phyloP scores from a whole-genome alignment of 805 yeast genomes.

The Yarrowia osloensis region DNA sequence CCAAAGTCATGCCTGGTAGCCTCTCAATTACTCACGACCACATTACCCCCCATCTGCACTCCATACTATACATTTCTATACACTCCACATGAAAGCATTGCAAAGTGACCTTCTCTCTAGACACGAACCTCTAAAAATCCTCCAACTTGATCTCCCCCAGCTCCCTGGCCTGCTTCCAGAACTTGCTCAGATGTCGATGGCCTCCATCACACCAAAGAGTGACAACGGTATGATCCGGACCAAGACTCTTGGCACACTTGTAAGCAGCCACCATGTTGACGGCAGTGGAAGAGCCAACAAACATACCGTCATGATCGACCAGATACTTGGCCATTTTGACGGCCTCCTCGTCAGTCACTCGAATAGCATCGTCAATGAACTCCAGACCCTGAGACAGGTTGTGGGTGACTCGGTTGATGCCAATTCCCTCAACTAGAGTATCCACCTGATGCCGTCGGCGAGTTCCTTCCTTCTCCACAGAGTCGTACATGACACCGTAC shows the following conservation, averaged over 20 bases:
- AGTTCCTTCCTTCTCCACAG: constrained; percentile 87
- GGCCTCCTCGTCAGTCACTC: constrained; percentile 81
- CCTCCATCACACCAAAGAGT: constrained; percentile 94
- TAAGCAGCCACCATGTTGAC: constrained; percentile 90
- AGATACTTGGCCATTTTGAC: constrained; percentile 83
- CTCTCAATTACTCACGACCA: no score
- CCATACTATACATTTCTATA: background rate
- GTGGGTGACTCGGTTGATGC: constrained; percentile 80
- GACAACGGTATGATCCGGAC: constrained; percentile 69
- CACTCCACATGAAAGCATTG: background rate
- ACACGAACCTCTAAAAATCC: background rate
- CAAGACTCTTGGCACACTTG: constrained; percentile 53
- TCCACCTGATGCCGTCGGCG: constrained; percentile 95
- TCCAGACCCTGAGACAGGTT: constrained; percentile 74
- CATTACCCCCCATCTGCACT: no score
- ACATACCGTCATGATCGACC: constrained; percentile 81
- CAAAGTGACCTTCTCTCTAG: background rate
- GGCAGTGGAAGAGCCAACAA: constrained; percentile 92
- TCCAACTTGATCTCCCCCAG: background rate
- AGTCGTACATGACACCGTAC: constrained; percentile 90
- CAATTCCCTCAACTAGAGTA: constrained; percentile 91
- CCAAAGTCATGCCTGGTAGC: no score
- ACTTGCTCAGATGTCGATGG: constrained; percentile 82
- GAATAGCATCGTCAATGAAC: constrained; percentile 72
- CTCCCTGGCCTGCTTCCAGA: constrained; percentile 57